Percentiles rank a stretch among this genome's conserved stretches.
Evolutionary conservation across 2,329 filamentous ascomycete genomes (phyloP).

Genomic region (Neonectria neomacrospora): DNA sequence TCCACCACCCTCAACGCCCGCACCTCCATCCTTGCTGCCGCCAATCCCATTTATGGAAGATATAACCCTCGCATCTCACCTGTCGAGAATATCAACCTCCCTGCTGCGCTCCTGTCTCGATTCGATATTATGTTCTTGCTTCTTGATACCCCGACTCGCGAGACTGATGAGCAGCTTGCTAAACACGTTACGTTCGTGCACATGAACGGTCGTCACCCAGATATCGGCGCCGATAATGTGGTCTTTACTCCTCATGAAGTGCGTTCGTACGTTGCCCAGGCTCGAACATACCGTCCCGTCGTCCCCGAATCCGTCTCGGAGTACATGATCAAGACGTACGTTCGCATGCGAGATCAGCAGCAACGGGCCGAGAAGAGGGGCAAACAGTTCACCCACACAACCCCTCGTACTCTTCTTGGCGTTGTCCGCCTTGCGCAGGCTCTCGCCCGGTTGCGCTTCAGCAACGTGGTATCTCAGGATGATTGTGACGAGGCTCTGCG

Average conservation of each 20-base stretch:
- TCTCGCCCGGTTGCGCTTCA: conserved; percentile 90
- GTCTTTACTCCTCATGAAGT: conserved; percentile 94
- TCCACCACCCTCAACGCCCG: conserved; percentile 89
- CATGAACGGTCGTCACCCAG: conserved; percentile 94
- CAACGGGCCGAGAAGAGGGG: conserved; percentile 90
- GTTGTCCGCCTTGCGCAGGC: conserved; percentile 94
- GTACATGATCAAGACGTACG: conserved; percentile 97
- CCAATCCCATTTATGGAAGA: conserved; percentile 95
- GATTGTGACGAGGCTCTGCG: conserved; percentile 96
- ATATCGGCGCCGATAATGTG: conserved; percentile 69
- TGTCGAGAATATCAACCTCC: conserved; percentile 98
- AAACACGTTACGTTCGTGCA: conserved; percentile 97
- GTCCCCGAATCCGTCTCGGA: conserved; percentile 89
- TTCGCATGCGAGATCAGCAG: conserved; percentile 91
- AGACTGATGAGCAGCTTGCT: conserved; percentile 91
- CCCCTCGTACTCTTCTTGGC: conserved; percentile 91
- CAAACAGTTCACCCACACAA: conserved; percentile 94
- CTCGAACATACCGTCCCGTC: conserved; percentile 86
- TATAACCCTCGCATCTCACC: conserved; percentile 98
- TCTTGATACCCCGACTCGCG: conserved; percentile 90
- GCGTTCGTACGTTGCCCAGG: conserved; percentile 93
- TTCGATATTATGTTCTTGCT: conserved; percentile 98
- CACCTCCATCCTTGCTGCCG: conserved; percentile 94
- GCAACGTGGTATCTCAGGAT: conserved; percentile 83
- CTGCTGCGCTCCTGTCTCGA: conserved; percentile 94